A percentile compares a stretch with the other conserved stretches of the same genome.
These are phyloP conservation scores for Starmerella khaoyaiensis DNA, from an alignment of 805 yeast genomes.

Conservation along the genomic window DNA sequence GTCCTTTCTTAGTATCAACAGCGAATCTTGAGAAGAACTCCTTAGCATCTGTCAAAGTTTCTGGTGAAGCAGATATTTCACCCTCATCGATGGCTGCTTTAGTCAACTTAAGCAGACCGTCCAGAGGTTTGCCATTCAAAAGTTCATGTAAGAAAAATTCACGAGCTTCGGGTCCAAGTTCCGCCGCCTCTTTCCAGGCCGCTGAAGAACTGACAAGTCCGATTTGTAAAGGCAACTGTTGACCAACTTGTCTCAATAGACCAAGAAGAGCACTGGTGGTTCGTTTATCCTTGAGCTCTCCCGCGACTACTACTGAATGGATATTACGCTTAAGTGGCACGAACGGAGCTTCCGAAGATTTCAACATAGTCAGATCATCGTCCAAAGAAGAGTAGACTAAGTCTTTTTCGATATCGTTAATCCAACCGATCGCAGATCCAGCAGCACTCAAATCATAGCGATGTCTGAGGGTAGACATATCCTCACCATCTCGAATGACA, in stretches of 20 bases:
- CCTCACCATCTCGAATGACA: constrained; percentile 9
- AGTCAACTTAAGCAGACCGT: constrained; percentile 13
- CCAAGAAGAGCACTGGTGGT: constrained; percentile 39
- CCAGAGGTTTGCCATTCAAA: constrained; percentile 8
- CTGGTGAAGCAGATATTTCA: neutral
- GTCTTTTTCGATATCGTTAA: constrained; percentile 68
- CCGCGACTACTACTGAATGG: constrained; percentile 56
- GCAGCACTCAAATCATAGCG: constrained; percentile 28
- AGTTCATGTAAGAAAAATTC: constrained; percentile 16
- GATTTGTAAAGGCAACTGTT: constrained; percentile 61
- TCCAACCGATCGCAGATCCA: constrained; percentile 40
- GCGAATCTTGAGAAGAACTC: constrained; percentile 28
- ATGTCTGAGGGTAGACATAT: neutral
- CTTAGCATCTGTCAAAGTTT: neutral
- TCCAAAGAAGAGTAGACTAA: constrained; percentile 34
- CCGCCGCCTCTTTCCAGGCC: constrained; percentile 18
- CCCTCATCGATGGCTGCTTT: neutral
- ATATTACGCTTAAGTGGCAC: constrained; percentile 64
- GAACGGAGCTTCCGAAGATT: constrained; percentile 42
- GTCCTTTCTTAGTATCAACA: constrained; percentile 31
- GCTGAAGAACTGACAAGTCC: constrained; percentile 60
- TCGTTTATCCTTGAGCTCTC: constrained; percentile 43
- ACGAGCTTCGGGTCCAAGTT: constrained; percentile 17
- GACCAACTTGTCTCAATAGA: constrained; percentile 26
- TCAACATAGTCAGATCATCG: constrained; percentile 34